A percentile compares a stretch with the other conserved stretches of the same genome.
Evolutionary conservation across 768 basidiomycete genomes (phyloP).

Genomic region (Tylopilus sp.): DNA sequence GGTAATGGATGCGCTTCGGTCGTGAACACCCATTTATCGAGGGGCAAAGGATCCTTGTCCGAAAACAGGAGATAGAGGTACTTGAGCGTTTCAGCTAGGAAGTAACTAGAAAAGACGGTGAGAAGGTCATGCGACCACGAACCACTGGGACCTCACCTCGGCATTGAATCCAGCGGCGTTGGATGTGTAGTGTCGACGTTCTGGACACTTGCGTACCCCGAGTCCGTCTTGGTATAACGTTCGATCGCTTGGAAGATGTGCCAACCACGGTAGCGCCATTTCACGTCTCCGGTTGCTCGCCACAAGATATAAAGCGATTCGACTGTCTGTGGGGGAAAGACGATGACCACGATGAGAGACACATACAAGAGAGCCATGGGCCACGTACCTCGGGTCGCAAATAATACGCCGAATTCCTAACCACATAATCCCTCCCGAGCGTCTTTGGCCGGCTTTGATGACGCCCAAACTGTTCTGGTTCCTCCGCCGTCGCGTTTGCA

Average conservation of each 20-base stretch:
- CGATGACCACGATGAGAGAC: conserved; percentile 13
- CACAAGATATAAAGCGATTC: conserved; percentile 73
- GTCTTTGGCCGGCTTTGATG: background rate
- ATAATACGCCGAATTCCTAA: conserved; percentile 46
- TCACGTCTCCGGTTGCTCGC: conserved; percentile 61
- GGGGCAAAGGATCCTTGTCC: conserved; percentile 54
- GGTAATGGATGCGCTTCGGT: conserved; percentile 77
- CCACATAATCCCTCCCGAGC: conserved; percentile 50
- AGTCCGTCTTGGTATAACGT: conserved; percentile 50
- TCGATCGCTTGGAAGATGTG: conserved; percentile 65
- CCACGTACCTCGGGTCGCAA: conserved; percentile 65
- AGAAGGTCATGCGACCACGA: conserved; percentile 12
- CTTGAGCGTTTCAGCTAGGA: conserved; percentile 62
- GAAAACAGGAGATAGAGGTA: conserved; percentile 70
- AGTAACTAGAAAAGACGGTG: conserved; percentile 35
- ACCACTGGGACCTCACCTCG: conserved; percentile 53
- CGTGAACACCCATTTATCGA: conserved; percentile 58
- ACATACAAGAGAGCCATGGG: background rate
- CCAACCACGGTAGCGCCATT: conserved; percentile 75
- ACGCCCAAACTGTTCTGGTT: background rate
- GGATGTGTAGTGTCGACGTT: conserved; percentile 45
- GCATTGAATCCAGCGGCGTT: conserved; percentile 55
- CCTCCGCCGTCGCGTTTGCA: conserved; percentile 7
- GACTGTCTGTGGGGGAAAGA: conserved; percentile 50
- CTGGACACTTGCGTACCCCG: conserved; percentile 60